Base-by-base conservation (phyloP, 2,329 filamentous ascomycete species). In the Tolypocladium endophyticum region DNA sequence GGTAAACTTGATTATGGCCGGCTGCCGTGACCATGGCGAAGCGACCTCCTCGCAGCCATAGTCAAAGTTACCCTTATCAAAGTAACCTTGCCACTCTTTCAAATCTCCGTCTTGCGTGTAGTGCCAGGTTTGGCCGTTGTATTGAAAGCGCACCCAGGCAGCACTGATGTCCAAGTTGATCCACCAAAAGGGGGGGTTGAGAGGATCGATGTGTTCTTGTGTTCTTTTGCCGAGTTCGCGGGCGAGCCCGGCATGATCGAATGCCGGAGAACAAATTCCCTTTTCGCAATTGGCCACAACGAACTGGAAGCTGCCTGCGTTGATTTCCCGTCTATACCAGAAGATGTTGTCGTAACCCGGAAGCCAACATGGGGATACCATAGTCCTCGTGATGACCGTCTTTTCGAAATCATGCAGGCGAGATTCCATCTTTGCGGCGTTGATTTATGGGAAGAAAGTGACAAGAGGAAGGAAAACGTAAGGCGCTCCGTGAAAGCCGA, bases 211-310 rank as follows among this genome's bases (percentile, higher is more conserved):
- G 0, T 55, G 35, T 25, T 62, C 39, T 3, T 55, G 50, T 12
- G 63, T 64, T 23, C 62, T 53, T 38, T 61, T 35, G 8, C 20
- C 38, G 1, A 70, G 58, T 18, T 54, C 62, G 4, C 58, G 33
- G 6, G 67, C 69, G 3, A 70, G 59, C 16, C 52, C 33, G 2
- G 58, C 58, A 25, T 71, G 69, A 6, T 69, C 61, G 59, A 71
- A 70, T 2, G 65, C 66, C 4, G 50, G 41, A 7, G 41, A 28
- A 3, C 61, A 59, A 16, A 28, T 41, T 55, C 64, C 66, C 12
- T 60, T n/a, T 2, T 47, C 7, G 16, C 53, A 59, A 25, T 71
- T 56, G 4, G 69, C 66, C 2, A 64, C 23, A 12, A 69, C 30
- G 41, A 68, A 70, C n/a, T 62, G 56, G n/a, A 59, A 62, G 28